Percentiles rank a stretch among this genome's conserved stretches.
phyloP scores from a whole-genome alignment of 768 basidiomycete species.

The Dioszegia hungarica region DNA sequence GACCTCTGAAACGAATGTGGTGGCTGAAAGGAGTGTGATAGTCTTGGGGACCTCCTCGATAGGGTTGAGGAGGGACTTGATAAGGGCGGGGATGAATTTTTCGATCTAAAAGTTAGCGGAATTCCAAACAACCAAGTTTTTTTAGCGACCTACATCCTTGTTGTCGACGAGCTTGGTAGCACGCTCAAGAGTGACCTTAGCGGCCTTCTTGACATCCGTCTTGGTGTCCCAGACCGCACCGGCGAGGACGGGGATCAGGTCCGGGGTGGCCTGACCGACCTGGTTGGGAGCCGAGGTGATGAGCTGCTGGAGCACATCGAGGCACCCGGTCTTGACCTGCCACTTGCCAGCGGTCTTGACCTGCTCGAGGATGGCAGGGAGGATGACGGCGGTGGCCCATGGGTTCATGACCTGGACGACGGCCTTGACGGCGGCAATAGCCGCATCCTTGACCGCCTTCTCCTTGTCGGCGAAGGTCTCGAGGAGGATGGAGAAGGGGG shows the following conservation, averaged over 20 bases:
- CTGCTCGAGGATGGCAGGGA: constrained; percentile 82
- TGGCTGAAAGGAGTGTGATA: constrained; percentile 89
- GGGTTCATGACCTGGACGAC: constrained; percentile 76
- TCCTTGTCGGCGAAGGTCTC: constrained; percentile 94
- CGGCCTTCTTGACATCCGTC: constrained; percentile 97
- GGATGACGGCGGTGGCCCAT: constrained; percentile 76
- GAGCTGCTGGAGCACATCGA: constrained; percentile 78
- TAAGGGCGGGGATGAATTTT: constrained; percentile 82
- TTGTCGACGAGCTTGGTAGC: constrained; percentile 90
- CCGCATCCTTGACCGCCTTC: constrained; percentile 76
- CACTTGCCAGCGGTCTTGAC: constrained; percentile 95
- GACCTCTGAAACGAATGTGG: constrained; percentile 99
- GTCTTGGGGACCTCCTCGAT: constrained; percentile 98
- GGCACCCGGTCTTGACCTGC: constrained; percentile 88
- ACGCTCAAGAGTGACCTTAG: constrained; percentile 89
- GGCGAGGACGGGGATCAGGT: constrained; percentile 87
- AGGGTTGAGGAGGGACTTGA: constrained; percentile 96
- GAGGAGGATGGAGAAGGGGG: constrained; percentile 77
- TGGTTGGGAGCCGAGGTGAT: constrained; percentile 75
- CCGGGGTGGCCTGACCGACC: constrained; percentile 83
- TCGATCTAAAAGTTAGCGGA: constrained; percentile 53
- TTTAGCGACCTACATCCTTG: constrained; percentile 76
- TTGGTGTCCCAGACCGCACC: constrained; percentile 99
- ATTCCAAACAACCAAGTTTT: constrained; percentile 3
- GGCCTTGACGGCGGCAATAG: constrained; percentile 73